phyloP scores from a whole-genome alignment of 2,329 filamentous ascomycete genomes.

The Alternaria consortialis region DNA sequence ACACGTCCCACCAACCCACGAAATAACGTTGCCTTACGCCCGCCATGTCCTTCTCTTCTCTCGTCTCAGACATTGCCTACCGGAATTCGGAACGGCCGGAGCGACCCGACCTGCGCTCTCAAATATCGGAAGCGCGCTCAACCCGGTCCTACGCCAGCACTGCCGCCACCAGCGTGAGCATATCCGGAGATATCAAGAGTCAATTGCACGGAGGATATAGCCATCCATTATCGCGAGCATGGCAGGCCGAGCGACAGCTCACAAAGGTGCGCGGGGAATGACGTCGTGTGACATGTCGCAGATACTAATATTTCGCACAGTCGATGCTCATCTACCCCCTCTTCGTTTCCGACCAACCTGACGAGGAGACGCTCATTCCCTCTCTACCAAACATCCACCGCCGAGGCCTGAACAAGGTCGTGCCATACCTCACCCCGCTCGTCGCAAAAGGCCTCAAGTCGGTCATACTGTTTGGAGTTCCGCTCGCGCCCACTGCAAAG shows the following conservation, averaged over 20 bases:
- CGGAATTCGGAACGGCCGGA: slow-evolving; percentile 52
- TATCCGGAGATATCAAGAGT: slow-evolving; percentile 61
- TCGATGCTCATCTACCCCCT: slow-evolving; percentile 99
- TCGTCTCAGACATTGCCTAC: slow-evolving; percentile 62
- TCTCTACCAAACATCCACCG: slow-evolving; percentile 91
- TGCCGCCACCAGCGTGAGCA: slow-evolving; percentile 62
- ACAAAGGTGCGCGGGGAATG: slow-evolving; percentile 54
- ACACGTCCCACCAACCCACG: slow-evolving; percentile 3
- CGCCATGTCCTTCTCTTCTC: slow-evolving; percentile 62
- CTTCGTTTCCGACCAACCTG: slow-evolving; percentile 92
- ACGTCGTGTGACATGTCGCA: background rate
- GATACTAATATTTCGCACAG: slow-evolving; percentile 57
- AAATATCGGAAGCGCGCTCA: slow-evolving; percentile 57
- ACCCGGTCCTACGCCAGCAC: slow-evolving; percentile 61
- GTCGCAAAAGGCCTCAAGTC: slow-evolving; percentile 89
- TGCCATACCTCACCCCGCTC: slow-evolving; percentile 85
- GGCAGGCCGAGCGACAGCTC: slow-evolving; percentile 63
- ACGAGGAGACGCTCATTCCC: slow-evolving; percentile 89
- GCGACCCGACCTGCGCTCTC: slow-evolving; percentile 55
- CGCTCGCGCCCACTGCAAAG: slow-evolving; percentile 80
- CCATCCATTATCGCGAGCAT: slow-evolving; percentile 60
- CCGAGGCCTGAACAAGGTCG: slow-evolving; percentile 84
- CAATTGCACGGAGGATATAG: slow-evolving; percentile 63
- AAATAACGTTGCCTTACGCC: background rate
- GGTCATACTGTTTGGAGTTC: slow-evolving; percentile 96